Evolutionary conservation across 345 rosid genomes (phyloP).

Genomic region (Firmiana major): DNA sequence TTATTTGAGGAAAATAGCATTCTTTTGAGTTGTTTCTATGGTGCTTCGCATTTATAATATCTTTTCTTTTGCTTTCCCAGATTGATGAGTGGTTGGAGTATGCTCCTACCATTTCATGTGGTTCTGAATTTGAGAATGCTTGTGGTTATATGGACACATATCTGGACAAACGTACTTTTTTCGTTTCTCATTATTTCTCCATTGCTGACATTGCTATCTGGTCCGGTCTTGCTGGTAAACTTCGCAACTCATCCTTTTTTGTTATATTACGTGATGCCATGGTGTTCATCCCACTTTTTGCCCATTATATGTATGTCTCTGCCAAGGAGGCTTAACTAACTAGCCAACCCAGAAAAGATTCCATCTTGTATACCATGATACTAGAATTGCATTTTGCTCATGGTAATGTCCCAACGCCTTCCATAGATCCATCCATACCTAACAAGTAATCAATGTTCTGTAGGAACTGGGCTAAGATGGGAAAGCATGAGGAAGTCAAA

Average conservation of each 20-base stretch:
- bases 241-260: neutral
- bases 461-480: slow-evolving; percentile 86
- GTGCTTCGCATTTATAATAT: neutral
- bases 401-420: neutral
- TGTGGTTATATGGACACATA: slow-evolving; percentile 54
- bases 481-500: slow-evolving; percentile 90
- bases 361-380: neutral
- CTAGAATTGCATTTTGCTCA: neutral
- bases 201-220: slow-evolving; percentile 89
- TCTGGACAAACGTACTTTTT: slow-evolving; percentile 50
- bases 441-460: slow-evolving; percentile 10
- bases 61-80: slow-evolving; percentile 29
- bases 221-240: slow-evolving; percentile 83
- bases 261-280: neutral
- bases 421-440: neutral
- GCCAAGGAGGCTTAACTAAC: neutral
- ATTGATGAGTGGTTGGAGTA: slow-evolving; percentile 87
- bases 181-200: slow-evolving; percentile 66
- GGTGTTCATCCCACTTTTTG: too few species aligned
- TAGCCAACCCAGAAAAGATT: neutral
- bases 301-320: neutral
- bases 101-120: slow-evolving; percentile 56
- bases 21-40: neutral
- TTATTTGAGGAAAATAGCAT: neutral
- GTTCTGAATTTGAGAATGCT: slow-evolving; percentile 81